A percentile compares a stretch with the other conserved stretches of the same genome.
Evolutionary conservation across 2,329 filamentous ascomycete species (phyloP).

Genomic region (Coniochaeta pulveracea): DNA sequence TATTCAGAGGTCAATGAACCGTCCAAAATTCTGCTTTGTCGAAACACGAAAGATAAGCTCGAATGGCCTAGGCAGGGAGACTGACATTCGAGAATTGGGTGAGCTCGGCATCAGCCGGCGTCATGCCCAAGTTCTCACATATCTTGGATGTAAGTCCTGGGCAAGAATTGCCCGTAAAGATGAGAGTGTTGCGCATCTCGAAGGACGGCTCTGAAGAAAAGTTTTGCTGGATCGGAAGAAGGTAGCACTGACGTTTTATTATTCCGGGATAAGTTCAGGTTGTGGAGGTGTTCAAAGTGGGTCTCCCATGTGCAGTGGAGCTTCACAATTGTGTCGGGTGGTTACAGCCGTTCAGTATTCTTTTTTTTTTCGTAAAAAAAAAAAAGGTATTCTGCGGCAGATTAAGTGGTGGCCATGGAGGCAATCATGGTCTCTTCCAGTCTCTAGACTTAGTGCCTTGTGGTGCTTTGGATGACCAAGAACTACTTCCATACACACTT

Average conservation of each 20-base stretch:
- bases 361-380: background rate
- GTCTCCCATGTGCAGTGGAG: background rate
- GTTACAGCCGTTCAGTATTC: background rate
- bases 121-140: conserved; percentile 58
- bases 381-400: no score
- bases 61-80: conserved; percentile 10
- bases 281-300: conserved; percentile 6
- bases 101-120: conserved; percentile 51
- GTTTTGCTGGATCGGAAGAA: conserved; percentile 11
- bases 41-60: conserved; percentile 8
- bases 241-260: conserved; percentile 4
- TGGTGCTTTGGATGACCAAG: no score
- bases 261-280: conserved; percentile 1
- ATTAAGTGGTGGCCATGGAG: no score
- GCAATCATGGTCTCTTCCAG: no score
- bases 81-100: conserved; percentile 57
- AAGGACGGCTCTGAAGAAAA: conserved; percentile 13
- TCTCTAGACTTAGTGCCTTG: no score
- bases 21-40: conserved; percentile 6
- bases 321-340: background rate
- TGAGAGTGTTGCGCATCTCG: conserved; percentile 54
- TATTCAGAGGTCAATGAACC: conserved; percentile 7
- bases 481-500: no score
- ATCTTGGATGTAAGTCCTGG: conserved; percentile 53
- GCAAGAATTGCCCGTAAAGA: conserved; percentile 58